Percentiles rank a stretch among this genome's conserved stretches.
Evolutionary conservation across 495 filamentous ascomycete genomes (phyloP).

Genomic region (Hypoxylon intermedium): DNA sequence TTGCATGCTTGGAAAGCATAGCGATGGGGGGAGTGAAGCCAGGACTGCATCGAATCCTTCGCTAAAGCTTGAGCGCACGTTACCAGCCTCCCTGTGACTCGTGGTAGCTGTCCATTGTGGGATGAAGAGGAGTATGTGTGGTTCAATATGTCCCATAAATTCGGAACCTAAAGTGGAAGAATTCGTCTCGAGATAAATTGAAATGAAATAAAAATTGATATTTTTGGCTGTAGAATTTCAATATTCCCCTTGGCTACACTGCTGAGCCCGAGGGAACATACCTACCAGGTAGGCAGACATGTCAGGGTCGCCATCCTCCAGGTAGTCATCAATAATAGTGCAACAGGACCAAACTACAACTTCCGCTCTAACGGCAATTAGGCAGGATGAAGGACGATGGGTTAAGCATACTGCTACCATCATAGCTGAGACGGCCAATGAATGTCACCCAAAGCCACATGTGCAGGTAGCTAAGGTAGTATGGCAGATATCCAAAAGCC

Average conservation of each 20-base stretch:
- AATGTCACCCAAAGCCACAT: conserved; percentile 1
- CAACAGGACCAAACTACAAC: conserved; percentile 7
- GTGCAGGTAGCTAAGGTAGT: conserved; percentile 1
- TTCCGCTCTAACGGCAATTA: not conserved
- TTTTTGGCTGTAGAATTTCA: not conserved
- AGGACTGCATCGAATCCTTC: not conserved
- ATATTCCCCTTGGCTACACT: conserved; percentile 4
- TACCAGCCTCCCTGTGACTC: too few species aligned
- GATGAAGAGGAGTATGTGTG: too few species aligned
- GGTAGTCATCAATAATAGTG: too few species aligned
- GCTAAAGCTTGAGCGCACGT: not conserved
- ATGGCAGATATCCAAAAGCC: not conserved
- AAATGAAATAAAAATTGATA: conserved; percentile 6
- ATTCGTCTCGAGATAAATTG: conserved; percentile 32
- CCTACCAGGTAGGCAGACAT: too few species aligned
- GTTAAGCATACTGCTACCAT: conserved; percentile 5
- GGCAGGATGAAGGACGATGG: not conserved
- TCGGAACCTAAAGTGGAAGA: too few species aligned
- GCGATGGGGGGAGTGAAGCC: not conserved
- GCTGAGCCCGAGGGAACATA: too few species aligned
- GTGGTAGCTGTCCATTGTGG: too few species aligned
- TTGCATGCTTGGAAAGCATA: not conserved
- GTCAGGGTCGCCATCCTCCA: too few species aligned
- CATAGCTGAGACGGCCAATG: conserved; percentile 4
- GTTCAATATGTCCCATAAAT: too few species aligned